These are phyloP conservation scores for Harringtonia aguacate DNA, from an alignment of 2,329 filamentous ascomycete species.

Conservation along the genomic window DNA sequence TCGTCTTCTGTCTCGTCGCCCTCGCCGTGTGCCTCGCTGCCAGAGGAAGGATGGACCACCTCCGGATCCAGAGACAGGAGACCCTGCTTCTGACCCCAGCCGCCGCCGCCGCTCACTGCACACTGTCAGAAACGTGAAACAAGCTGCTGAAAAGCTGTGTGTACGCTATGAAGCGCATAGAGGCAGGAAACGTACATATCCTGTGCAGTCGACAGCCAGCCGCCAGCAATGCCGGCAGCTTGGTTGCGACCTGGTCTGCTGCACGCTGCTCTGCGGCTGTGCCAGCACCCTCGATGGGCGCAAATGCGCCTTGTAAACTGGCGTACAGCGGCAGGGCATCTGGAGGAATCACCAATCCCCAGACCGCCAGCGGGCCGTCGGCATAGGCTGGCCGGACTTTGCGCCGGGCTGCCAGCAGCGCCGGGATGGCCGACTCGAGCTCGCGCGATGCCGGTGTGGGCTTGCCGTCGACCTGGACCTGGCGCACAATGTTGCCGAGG, in stretches of 20 bases:
- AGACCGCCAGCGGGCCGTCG: slow-evolving; percentile 47
- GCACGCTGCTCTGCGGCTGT: slow-evolving; percentile 16
- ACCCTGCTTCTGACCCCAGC: slow-evolving; percentile 74
- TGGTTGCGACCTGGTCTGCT: slow-evolving; percentile 15
- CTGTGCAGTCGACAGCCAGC: slow-evolving; percentile 34
- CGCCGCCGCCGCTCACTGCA: slow-evolving; percentile 66
- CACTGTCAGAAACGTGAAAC: neutral
- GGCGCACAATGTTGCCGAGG: slow-evolving; percentile 70
- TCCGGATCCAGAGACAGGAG: slow-evolving; percentile 70
- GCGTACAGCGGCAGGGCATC: slow-evolving; percentile 9
- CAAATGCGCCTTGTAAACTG: slow-evolving; percentile 8
- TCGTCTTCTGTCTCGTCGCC: slow-evolving; percentile 40
- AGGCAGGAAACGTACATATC: slow-evolving; percentile 27
- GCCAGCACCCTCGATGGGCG: slow-evolving; percentile 7
- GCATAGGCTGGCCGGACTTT: slow-evolving; percentile 1
- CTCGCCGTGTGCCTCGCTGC: slow-evolving; percentile 1
- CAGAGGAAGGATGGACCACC: slow-evolving; percentile 27
- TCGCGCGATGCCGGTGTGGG: slow-evolving; percentile 57
- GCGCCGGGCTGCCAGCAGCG: slow-evolving; percentile 7
- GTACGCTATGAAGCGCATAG: neutral
- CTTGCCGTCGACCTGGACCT: slow-evolving; percentile 37
- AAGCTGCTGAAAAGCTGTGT: too few relatives aligned
- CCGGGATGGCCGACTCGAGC: slow-evolving; percentile 51
- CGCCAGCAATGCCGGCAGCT: slow-evolving; percentile 24
- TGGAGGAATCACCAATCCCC: slow-evolving; percentile 57